These are phyloP conservation scores for Verticillium nubilum DNA, from an alignment of 2,329 filamentous ascomycete genomes.

Conservation along the genomic window DNA sequence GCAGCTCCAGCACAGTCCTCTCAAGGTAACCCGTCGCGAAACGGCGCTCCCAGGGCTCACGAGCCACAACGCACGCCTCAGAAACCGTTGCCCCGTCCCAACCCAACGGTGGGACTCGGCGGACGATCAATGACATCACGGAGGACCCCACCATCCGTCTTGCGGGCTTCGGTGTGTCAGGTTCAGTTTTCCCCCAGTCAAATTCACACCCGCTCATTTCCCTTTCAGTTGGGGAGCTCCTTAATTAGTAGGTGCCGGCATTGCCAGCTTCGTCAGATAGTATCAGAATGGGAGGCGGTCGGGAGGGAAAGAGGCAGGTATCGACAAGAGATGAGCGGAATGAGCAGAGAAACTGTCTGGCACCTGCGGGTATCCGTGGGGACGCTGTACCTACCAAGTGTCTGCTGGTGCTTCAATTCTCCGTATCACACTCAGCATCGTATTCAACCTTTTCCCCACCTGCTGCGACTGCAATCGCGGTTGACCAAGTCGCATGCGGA, in stretches of 20 bases:
- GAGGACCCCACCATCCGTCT: background rate
- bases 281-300: background rate
- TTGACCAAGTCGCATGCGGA: too few species aligned
- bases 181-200: background rate
- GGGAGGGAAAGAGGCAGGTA: background rate
- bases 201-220: background rate
- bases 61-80: background rate
- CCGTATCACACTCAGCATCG: too few species aligned
- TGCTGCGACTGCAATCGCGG: too few species aligned
- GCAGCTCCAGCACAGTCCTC: background rate
- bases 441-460: too few species aligned
- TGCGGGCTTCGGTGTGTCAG: background rate
- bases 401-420: too few species aligned
- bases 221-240: background rate
- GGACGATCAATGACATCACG: background rate
- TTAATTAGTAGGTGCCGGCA: too few species aligned
- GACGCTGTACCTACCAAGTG: background rate
- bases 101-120: background rate
- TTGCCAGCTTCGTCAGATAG: too few species aligned
- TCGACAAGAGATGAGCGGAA: background rate
- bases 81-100: too few species aligned
- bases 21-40: background rate
- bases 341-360: background rate
- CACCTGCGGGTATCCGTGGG: background rate
- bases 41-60: background rate